phyloP scores from a whole-genome alignment of 441 rosid species.

The Syzygium syzygioides region DNA sequence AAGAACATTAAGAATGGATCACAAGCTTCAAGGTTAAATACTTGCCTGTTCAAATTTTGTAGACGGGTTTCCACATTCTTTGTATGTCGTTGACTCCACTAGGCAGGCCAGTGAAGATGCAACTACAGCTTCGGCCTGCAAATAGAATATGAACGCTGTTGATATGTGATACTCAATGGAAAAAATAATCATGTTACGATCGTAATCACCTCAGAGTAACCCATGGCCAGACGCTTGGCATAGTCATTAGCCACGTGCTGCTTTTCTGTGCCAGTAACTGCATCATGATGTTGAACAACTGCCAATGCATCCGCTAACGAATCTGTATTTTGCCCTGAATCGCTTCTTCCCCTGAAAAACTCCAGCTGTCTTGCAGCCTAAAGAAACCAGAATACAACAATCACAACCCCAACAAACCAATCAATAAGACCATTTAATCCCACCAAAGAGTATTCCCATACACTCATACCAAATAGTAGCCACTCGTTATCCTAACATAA shows the following conservation, averaged over 20 bases:
- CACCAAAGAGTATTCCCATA: background rate
- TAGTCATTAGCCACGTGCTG: constrained; percentile 98
- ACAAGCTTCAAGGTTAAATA: background rate
- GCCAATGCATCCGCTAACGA: constrained; percentile 92
- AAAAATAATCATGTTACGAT: background rate
- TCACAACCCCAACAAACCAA: background rate
- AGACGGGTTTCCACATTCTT: constrained; percentile 28
- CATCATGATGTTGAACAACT: constrained; percentile 97
- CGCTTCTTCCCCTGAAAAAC: constrained; percentile 73
- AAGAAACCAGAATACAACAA: constrained; percentile 6
- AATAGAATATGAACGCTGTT: constrained; percentile 4
- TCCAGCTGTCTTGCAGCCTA: constrained; percentile 97
- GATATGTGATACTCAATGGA: constrained; percentile 9
- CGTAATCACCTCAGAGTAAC: constrained; percentile 63
- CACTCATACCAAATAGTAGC: constrained; percentile 70
- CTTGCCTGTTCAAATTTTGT: constrained; percentile 72
- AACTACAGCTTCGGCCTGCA: constrained; percentile 91
- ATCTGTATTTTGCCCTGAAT: constrained; percentile 68
- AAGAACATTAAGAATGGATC: background rate
- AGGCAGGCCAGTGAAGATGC: constrained; percentile 76
- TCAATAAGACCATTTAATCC: background rate
- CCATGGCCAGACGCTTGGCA: constrained; percentile 85
- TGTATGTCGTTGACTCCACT: constrained; percentile 34
- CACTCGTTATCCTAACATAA: constrained; percentile 91
- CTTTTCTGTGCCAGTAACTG: constrained; percentile 89